A percentile compares a stretch with the other conserved stretches of the same genome.
These are phyloP conservation scores for Pythium chondricola DNA, from an alignment of 352 stramenopile genomes.

Conservation along the genomic window DNA sequence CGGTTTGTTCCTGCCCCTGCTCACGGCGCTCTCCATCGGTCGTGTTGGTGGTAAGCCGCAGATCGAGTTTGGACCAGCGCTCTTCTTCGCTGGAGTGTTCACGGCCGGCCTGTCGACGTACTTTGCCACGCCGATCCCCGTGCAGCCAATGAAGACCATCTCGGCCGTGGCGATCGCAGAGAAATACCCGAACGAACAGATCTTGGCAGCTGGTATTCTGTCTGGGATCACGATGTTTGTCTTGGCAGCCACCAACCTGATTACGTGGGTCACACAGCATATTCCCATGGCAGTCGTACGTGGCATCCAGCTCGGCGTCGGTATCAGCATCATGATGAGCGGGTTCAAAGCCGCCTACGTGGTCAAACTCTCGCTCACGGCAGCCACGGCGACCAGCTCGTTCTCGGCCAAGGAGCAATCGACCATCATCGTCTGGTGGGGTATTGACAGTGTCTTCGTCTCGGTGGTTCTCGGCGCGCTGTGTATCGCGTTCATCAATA, in stretches of 20 bases:
- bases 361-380: conserved; percentile 23
- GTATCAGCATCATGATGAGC: conserved; percentile 78
- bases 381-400: conserved; percentile 10
- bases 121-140: conserved; percentile 92
- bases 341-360: conserved; percentile 75
- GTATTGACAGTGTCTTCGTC: conserved; percentile 58
- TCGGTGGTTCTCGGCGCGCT: conserved; percentile 64
- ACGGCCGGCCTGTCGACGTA: conserved; percentile 80
- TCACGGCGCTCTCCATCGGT: conserved; percentile 84
- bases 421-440: conserved; percentile 41
- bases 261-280: conserved; percentile 84
- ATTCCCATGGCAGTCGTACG: conserved; percentile 88
- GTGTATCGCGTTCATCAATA: conserved; percentile 67
- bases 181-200: conserved; percentile 63
- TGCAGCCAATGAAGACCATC: conserved; percentile 96
- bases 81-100: conserved; percentile 90
- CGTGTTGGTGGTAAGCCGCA: conserved; percentile 56
- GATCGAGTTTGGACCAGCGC: conserved; percentile 83
- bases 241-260: conserved; percentile 82
- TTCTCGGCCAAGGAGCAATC: conserved; percentile 27
- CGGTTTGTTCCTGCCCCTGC: conserved; percentile 90
- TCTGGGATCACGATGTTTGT: conserved; percentile 69
- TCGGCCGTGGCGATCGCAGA: conserved; percentile 86
- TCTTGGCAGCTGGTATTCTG: conserved; percentile 84
- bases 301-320: conserved; percentile 90